These are phyloP conservation scores for Pyrenophora seminiperda DNA, from an alignment of 2,329 filamentous ascomycete species.

Conservation along the genomic window DNA sequence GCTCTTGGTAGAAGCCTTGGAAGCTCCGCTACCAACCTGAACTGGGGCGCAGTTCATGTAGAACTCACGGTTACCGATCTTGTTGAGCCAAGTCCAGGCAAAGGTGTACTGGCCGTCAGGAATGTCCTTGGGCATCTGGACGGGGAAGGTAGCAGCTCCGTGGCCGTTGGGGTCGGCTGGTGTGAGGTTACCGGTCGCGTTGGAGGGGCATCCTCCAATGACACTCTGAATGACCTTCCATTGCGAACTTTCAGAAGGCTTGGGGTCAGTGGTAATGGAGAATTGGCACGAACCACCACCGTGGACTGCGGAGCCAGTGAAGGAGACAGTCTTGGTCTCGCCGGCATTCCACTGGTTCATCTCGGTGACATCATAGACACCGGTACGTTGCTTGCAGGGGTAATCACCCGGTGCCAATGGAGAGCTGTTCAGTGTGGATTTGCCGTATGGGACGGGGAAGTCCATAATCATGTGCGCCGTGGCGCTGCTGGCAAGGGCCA, in stretches of 20 bases:
- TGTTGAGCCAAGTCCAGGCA: slow-evolving; percentile 96
- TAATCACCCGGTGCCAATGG: slow-evolving; percentile 71
- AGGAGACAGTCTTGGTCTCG: slow-evolving; percentile 55
- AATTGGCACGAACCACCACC: slow-evolving; percentile 94
- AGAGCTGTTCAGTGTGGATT: slow-evolving; percentile 60
- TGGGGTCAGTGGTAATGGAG: slow-evolving; percentile 78
- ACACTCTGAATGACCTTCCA: slow-evolving; percentile 93
- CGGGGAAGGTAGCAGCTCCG: slow-evolving; percentile 70
- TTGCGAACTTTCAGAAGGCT: slow-evolving; percentile 61
- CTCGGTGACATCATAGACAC: slow-evolving; percentile 58
- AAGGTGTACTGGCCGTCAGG: slow-evolving; percentile 76
- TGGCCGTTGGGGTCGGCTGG: slow-evolving; percentile 25
- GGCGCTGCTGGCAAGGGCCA: slow-evolving; percentile 62
- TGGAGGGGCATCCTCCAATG: slow-evolving; percentile 80
- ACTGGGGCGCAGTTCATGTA: slow-evolving; percentile 96
- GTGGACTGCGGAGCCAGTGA: slow-evolving; percentile 67
- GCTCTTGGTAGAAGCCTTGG: slow-evolving; percentile 36
- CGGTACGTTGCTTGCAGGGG: slow-evolving; percentile 74
- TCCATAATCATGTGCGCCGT: slow-evolving; percentile 79
- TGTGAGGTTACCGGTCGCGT: slow-evolving; percentile 52
- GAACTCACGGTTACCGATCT: slow-evolving; percentile 89
- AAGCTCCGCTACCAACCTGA: slow-evolving; percentile 60
- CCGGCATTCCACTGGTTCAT: slow-evolving; percentile 60
- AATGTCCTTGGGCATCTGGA: slow-evolving; percentile 72
- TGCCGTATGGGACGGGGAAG: slow-evolving; percentile 67